Percentiles rank a stretch among this genome's conserved stretches.
These are phyloP conservation scores for Mortierella sp. DNA, from an alignment of 371 early-diverging fungal genomes.

Conservation along the genomic window DNA sequence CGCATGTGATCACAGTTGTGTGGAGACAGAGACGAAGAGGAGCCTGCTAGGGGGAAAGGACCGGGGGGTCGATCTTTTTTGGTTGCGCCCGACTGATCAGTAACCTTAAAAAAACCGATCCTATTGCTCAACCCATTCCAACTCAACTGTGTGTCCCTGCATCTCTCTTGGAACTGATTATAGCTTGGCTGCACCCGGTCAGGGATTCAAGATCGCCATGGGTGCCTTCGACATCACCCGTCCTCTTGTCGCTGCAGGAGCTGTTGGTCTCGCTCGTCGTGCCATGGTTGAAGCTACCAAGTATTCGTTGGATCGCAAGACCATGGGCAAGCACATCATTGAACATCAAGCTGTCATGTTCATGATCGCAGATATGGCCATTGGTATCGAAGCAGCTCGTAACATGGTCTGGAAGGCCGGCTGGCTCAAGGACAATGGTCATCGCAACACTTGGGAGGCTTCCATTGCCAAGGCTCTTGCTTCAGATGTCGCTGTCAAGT, in stretches of 20 bases:
- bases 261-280: slow-evolving; percentile 92
- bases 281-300: slow-evolving; percentile 95
- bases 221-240: slow-evolving; percentile 96
- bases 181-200: slow-evolving; percentile 72
- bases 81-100: background rate
- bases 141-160: too few relatives aligned
- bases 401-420: slow-evolving; percentile 87
- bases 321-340: slow-evolving; percentile 93
- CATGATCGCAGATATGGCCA: slow-evolving; percentile 98
- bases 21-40: slow-evolving; percentile 1
- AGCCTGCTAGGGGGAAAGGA: too few relatives aligned
- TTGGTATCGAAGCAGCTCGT: slow-evolving; percentile 89
- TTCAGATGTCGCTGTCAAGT: slow-evolving; percentile 94
- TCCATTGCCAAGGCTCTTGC: slow-evolving; percentile 95
- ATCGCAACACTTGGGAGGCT: slow-evolving; percentile 93
- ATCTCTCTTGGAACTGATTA: too few relatives aligned
- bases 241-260: slow-evolving; percentile 91
- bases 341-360: slow-evolving; percentile 94
- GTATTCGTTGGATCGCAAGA: slow-evolving; percentile 93
- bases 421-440: slow-evolving; percentile 87
- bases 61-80: background rate
- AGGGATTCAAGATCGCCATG: slow-evolving; percentile 98
- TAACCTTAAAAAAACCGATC: background rate
- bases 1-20: slow-evolving; percentile 13
- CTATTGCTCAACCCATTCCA: background rate